These are phyloP conservation scores for Codiaeum variegatum DNA, from an alignment of 441 rosid species.

Conservation along the genomic window DNA sequence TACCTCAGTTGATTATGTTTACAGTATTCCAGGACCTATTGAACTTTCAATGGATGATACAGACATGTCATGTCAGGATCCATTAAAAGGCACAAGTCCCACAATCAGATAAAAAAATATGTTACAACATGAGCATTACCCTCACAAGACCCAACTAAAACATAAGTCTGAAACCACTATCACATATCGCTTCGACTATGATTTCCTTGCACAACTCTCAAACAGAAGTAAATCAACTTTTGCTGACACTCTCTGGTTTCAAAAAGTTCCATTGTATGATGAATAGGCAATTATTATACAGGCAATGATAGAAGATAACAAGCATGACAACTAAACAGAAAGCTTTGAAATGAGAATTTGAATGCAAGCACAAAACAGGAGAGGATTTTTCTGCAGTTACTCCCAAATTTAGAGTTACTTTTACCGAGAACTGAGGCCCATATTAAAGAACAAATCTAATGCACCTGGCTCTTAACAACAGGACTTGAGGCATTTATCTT, in stretches of 20 bases:
- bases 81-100: background rate
- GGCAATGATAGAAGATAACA: background rate
- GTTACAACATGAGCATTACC: background rate
- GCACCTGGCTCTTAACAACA: background rate
- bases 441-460: background rate
- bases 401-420: background rate
- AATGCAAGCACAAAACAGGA: background rate
- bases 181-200: background rate
- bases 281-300: background rate
- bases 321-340: background rate
- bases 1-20: slow-evolving; percentile 14
- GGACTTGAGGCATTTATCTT: background rate
- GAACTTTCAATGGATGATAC: background rate
- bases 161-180: background rate
- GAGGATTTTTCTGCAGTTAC: background rate
- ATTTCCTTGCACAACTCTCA: background rate
- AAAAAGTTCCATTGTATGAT: background rate
- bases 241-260: background rate
- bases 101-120: background rate
- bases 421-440: background rate
- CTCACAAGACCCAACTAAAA: background rate
- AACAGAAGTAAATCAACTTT: background rate
- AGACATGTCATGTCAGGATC: background rate
- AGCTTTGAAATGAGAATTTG: background rate
- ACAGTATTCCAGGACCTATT: background rate